A percentile compares a stretch with the other conserved stretches of the same genome.
Conservation (phyloP, 192 early-diverging fungal species). For the Backusella luteola region DNA sequence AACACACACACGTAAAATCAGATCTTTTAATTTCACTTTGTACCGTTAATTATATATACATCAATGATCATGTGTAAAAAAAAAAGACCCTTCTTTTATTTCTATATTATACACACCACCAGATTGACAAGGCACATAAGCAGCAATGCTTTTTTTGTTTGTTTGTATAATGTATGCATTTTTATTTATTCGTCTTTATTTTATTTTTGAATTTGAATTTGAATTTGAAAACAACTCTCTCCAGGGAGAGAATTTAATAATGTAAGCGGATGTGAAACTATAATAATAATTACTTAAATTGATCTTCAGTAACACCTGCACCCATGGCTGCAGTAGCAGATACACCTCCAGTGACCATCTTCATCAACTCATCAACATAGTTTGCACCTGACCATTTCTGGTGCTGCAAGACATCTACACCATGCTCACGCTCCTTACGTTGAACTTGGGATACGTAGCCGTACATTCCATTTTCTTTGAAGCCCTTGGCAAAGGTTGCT, state of each 20-base stretch:
- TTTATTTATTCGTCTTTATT: background rate
- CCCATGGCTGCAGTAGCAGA: slow-evolving; percentile 96
- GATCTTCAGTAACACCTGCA: slow-evolving; percentile 82
- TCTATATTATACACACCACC: background rate
- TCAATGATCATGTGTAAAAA: too few species aligned
- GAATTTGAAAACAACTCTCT: background rate
- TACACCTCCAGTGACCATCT: slow-evolving; percentile 91
- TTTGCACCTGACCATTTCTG: slow-evolving; percentile 77
- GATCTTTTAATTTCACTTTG: too few species aligned
- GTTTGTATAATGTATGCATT: background rate
- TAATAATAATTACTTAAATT: slow-evolving; percentile 51
- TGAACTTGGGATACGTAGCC: slow-evolving; percentile 93
- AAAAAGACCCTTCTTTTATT: too few species aligned
- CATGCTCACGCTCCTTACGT: slow-evolving; percentile 85
- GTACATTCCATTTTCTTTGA: slow-evolving; percentile 86
- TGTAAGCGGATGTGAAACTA: background rate
- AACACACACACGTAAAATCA: too few species aligned
- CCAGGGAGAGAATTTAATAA: background rate
- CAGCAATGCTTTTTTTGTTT: background rate
- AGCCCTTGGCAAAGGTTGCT: slow-evolving; percentile 81
- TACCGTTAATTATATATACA: too few species aligned
- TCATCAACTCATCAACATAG: slow-evolving; percentile 74
- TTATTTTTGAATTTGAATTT: background rate
- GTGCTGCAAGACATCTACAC: slow-evolving; percentile 90
- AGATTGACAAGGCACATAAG: background rate